A percentile compares a stretch with the other conserved stretches of the same genome.
Evolutionary conservation across 495 filamentous ascomycete genomes (phyloP).

Genomic region (Penicillium antarcticum): DNA sequence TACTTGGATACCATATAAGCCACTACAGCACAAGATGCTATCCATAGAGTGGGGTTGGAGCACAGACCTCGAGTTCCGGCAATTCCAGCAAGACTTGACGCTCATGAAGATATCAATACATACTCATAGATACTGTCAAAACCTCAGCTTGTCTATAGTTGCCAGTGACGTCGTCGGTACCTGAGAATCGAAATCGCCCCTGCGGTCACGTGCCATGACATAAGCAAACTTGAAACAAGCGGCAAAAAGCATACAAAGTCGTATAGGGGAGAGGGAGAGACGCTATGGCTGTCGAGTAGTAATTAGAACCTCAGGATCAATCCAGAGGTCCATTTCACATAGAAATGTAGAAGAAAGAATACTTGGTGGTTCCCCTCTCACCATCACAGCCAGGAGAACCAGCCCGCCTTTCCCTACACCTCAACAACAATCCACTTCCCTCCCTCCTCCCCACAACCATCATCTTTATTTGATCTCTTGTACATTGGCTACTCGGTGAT

Average conservation of each 20-base stretch:
- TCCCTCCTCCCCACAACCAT: conserved; percentile 10
- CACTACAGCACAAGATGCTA: no score
- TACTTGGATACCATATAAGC: no score
- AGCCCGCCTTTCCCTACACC: conserved; percentile 27
- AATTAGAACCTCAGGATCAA: not conserved
- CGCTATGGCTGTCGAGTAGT: conserved; percentile 1
- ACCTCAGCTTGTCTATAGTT: not conserved
- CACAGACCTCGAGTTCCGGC: no score
- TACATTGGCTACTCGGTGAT: not conserved
- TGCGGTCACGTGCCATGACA: conserved; percentile 20
- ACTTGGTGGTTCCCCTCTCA: conserved; percentile 9
- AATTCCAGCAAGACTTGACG: not conserved
- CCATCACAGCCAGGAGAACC: conserved; percentile 32
- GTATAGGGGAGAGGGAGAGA: not conserved
- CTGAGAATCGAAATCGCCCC: conserved; percentile 1
- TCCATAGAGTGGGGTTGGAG: no score
- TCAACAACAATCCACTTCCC: conserved; percentile 21
- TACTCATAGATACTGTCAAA: no score
- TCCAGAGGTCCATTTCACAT: not conserved
- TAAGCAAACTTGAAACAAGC: conserved; percentile 20
- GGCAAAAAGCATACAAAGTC: conserved; percentile 22
- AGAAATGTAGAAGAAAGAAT: not conserved
- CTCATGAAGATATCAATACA: not conserved
- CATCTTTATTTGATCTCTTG: conserved; percentile 1
- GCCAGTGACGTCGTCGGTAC: not conserved